Conservation (phyloP, 2,329 filamentous ascomycete species). For the Myriangium duriaei region DNA sequence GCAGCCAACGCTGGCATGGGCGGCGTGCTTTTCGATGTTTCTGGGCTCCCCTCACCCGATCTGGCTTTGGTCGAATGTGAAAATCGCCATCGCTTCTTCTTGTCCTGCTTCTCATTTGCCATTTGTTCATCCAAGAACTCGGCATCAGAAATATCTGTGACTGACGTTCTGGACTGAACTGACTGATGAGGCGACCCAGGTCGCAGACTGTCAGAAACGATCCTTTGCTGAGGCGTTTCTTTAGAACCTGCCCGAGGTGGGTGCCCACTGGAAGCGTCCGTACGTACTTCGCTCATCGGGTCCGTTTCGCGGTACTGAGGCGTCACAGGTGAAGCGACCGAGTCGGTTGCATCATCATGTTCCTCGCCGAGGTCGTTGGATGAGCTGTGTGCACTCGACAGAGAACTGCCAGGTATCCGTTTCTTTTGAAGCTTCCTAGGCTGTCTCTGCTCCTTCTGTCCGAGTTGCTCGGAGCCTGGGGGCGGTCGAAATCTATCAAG, state of each 20-base stretch:
- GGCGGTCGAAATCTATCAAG: conserved; percentile 60
- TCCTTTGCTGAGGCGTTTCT: conserved; percentile 39
- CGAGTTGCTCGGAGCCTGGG: conserved; percentile 38
- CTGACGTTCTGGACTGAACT: conserved; percentile 54
- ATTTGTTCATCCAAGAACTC: conserved; percentile 56
- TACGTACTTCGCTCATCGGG: conserved; percentile 15
- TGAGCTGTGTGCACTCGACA: conserved; percentile 84
- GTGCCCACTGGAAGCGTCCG: conserved; percentile 20
- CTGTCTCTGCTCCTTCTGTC: conserved; percentile 50
- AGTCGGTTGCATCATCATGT: conserved; percentile 17
- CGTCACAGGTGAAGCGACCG: conserved; percentile 21
- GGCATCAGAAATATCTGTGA: conserved; percentile 70
- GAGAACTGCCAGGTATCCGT: conserved; percentile 60
- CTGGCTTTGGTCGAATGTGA: conserved; percentile 27
- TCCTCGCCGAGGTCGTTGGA: conserved; percentile 48
- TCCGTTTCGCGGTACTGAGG: conserved; percentile 14
- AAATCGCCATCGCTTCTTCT: conserved; percentile 62
- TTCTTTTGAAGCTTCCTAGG: conserved; percentile 92
- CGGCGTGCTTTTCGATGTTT: neutral
- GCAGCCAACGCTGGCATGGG: conserved; percentile 3
- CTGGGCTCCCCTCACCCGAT: conserved; percentile 15
- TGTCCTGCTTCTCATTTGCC: conserved; percentile 48
- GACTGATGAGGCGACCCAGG: conserved; percentile 66
- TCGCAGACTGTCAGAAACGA: conserved; percentile 47
- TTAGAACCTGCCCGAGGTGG: conserved; percentile 29